Base-by-base conservation (phyloP, 441 rosid species). In the Erodium texanum region DNA sequence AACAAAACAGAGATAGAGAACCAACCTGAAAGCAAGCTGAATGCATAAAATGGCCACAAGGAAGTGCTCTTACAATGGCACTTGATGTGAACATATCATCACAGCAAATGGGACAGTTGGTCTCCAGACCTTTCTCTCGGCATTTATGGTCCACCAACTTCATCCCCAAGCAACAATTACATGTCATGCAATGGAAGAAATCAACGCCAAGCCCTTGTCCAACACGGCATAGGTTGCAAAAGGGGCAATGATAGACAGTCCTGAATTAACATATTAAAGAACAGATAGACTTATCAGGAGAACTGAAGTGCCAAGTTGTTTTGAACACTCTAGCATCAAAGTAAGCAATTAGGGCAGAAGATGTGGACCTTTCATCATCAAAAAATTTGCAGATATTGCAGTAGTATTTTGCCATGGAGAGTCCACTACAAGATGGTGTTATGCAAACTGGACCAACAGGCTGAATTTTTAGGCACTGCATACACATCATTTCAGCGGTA, bases 401-500 rank as follows among this genome's bases (percentile, higher is more conserved):
- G 64, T 82, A 92, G 75, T 89, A 90, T 70, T 92, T 88, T 15
- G 97, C 98, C 98, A 92, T 92, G 62, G 89, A 80, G 70, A 89
- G 81, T 34, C 80, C 80, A 24, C 71, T 80, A 79, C 99, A 94
- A n/a, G 82, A 85, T 73, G 84, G 82, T 66, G 94, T 84, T 8
- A 76, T 75, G 78, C 98, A 94, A 72, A 75, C 77, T 56, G 85
- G 87, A 72, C 87, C 94, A 73, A 89, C 83, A n/a, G 96, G 94
- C 78, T 92, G 99, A 80, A 92, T 80, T 78, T 79, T 64, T 64
- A 89, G 85, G 79, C 99, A 94, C 16, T 74, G 79, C 97, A 94
- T 94, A 77, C 99, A 94, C 98, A 94, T 89, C 97, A 92, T 94
- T 82, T 92, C 96, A 66, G 90, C 71, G n/a, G 96, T 83, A 18